Percentiles rank a stretch among this genome's conserved stretches.
phyloP scores from a whole-genome alignment of 768 basidiomycete genomes.

The Suillus decipiens region DNA sequence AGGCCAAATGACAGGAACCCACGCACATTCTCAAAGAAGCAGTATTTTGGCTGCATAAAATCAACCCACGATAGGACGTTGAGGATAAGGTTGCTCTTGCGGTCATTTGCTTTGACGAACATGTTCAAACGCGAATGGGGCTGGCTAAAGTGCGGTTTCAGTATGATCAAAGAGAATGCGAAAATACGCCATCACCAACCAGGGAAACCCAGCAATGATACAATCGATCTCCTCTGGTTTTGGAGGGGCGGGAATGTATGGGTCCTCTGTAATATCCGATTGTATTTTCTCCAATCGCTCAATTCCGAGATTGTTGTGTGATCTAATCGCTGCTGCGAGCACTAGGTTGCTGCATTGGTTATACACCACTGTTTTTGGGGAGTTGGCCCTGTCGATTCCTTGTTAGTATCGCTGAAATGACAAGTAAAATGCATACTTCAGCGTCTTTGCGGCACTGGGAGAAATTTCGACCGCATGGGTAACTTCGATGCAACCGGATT shows the following conservation, averaged over 20 bases:
- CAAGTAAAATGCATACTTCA: constrained; percentile 44
- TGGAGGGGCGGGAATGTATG: constrained; percentile 41
- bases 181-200: constrained; percentile 40
- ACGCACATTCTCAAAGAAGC: constrained; percentile 51
- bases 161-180: constrained; percentile 9
- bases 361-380: constrained; percentile 52
- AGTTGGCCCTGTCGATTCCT: constrained; percentile 39
- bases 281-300: constrained; percentile 36
- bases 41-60: constrained; percentile 41
- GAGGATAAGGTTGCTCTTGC: constrained; percentile 68
- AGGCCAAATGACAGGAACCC: constrained; percentile 46
- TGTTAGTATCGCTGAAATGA: not conserved
- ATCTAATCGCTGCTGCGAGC: constrained; percentile 58
- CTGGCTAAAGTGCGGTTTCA: constrained; percentile 49
- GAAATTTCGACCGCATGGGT: constrained; percentile 72
- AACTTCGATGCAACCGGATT: constrained; percentile 55
- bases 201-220: constrained; percentile 74
- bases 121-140: constrained; percentile 74
- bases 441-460: constrained; percentile 72
- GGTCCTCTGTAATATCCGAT: constrained; percentile 20
- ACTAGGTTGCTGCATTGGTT: constrained; percentile 74
- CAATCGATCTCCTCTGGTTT: constrained; percentile 58
- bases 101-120: constrained; percentile 65
- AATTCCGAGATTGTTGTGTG: constrained; percentile 39
- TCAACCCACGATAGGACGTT: constrained; percentile 52